Evolutionary conservation across 139 green algal genomes (phyloP).

Genomic region (Choricystis sp.): DNA sequence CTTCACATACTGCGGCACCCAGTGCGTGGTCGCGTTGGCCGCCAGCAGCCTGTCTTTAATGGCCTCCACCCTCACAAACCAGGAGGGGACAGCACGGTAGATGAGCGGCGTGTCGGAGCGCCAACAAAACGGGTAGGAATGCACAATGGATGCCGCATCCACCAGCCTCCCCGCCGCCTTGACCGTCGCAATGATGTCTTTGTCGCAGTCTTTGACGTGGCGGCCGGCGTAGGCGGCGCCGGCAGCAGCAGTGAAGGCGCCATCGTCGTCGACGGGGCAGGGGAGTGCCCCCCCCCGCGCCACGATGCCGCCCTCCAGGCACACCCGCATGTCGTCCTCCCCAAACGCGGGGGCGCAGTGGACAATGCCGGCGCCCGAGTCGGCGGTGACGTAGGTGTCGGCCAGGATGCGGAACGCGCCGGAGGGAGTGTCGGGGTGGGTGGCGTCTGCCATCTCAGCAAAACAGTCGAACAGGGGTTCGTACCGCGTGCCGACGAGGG

Average conservation of each 20-base stretch:
- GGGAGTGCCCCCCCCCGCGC: slow-evolving; percentile 58
- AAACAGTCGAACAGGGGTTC: slow-evolving; percentile 93
- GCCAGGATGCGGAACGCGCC: slow-evolving; percentile 55
- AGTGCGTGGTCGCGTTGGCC: slow-evolving; percentile 84
- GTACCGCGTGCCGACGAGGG: slow-evolving; percentile 75
- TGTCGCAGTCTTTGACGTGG: slow-evolving; percentile 78
- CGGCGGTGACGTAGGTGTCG: slow-evolving; percentile 88
- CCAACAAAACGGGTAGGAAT: slow-evolving; percentile 98
- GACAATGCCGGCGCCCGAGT: slow-evolving; percentile 89
- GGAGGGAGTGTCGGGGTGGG: no score
- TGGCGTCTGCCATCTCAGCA: slow-evolving; percentile 13
- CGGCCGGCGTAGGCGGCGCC: slow-evolving; percentile 60
- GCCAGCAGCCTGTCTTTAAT: slow-evolving; percentile 76
- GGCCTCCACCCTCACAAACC: slow-evolving; percentile 84
- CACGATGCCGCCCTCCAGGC: slow-evolving; percentile 63
- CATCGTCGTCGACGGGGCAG: slow-evolving; percentile 77
- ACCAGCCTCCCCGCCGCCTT: slow-evolving; percentile 71
- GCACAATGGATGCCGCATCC: slow-evolving; percentile 35
- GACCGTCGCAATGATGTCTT: slow-evolving; percentile 73
- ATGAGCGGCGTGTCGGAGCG: slow-evolving; percentile 90
- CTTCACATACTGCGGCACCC: slow-evolving; percentile 90
- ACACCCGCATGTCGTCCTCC: slow-evolving; percentile 95
- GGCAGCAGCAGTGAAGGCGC: slow-evolving; percentile 67
- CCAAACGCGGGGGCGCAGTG: slow-evolving; percentile 93
- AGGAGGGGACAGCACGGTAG: slow-evolving; percentile 84